Evolutionary conservation across 1,139 yeast genomes (phyloP), one percentile per base, ranked within the genome.

Genomic region (Pichia sorboxylosa): DNA sequence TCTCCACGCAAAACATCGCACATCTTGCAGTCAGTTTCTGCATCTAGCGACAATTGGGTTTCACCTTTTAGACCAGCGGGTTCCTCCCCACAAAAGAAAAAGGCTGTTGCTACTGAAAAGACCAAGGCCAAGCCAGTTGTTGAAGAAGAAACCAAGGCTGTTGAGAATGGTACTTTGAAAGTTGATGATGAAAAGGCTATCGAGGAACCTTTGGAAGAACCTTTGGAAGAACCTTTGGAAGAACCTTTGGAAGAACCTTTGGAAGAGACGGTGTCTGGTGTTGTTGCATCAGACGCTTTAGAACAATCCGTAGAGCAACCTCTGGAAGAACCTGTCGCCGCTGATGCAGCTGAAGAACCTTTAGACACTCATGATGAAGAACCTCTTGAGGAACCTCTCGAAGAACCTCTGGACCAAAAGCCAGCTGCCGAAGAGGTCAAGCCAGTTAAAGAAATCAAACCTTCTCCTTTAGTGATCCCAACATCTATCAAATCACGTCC

Each of bases 41-140:
- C 13, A 3, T 30, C 39, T 4, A 29, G 47, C 18, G 52, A 58
- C 17, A 49, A 57, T 6, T 69, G 75, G 75, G 62, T 64, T 10
- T 67, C 75, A 6, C 75, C 75, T 7, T 69, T 69, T 41, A 63
- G 76, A 51, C 34, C 40, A 3, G 14, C 27, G 2, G 31, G 27
- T 15, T 20, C 29, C 9, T 14, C 8, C 11, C 8, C 22, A 19
- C 22, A 8, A 19, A 19, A 19, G n/a, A 20, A 17, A 16, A 14
- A 5, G 15, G 27, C 17, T 17, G 19, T 16, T 26, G 20, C 13
- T 6, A 24, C n/a, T 27, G 20, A 27, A 27, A 14, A 24, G 13
- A 14, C 29, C 25, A 11, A 23, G n/a, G 26, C 16, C 13, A 9
- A 9, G 9, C 24, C 20, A 16, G 25, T 7, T 46, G 62, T 60